A percentile compares a stretch with the other conserved stretches of the same genome.
Conservation (phyloP, 805 yeast genomes). For the Groenewaldozyma tartarivorans region DNA sequence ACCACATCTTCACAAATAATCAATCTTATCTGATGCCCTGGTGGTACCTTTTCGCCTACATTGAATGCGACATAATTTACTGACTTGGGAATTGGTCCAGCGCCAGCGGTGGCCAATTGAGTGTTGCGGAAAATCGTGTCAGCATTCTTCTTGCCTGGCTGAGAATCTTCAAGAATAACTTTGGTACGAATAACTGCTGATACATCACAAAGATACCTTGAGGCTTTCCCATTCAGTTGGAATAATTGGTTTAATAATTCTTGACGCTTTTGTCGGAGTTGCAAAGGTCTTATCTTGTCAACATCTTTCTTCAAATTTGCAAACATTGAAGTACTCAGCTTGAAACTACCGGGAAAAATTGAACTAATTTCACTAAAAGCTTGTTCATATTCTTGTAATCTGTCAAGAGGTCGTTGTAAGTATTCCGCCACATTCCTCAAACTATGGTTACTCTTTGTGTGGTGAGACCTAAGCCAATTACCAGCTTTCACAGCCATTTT, state of each 20-base stretch:
- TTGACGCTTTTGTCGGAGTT: conserved; percentile 8
- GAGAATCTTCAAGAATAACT: conserved; percentile 10
- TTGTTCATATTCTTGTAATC: conserved; percentile 10
- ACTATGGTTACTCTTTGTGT: conserved; percentile 11
- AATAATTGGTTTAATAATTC: conserved; percentile 12
- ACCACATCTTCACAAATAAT: conserved; percentile 9
- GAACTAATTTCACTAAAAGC: conserved; percentile 12
- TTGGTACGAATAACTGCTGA: conserved; percentile 8
- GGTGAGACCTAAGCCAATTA: conserved; percentile 15
- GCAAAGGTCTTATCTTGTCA: conserved; percentile 11
- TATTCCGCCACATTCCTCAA: conserved; percentile 13
- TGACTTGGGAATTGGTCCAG: conserved; percentile 1
- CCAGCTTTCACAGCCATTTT: conserved; percentile 14
- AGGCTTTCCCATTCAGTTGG: conserved; percentile 8
- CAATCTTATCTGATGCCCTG: not conserved
- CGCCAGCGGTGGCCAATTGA: not conserved
- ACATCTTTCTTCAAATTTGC: conserved; percentile 9
- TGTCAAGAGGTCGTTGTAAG: conserved; percentile 16
- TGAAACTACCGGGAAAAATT: conserved; percentile 5
- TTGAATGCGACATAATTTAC: conserved; percentile 3
- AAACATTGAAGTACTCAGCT: conserved; percentile 7
- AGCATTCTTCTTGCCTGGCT: conserved; percentile 1
- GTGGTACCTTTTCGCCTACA: conserved; percentile 1
- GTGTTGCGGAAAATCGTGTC: not conserved
- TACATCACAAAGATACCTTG: conserved; percentile 13